These are phyloP conservation scores for Fusarium pseudoanthophilum DNA, from an alignment of 2,329 filamentous ascomycete genomes.

Conservation along the genomic window DNA sequence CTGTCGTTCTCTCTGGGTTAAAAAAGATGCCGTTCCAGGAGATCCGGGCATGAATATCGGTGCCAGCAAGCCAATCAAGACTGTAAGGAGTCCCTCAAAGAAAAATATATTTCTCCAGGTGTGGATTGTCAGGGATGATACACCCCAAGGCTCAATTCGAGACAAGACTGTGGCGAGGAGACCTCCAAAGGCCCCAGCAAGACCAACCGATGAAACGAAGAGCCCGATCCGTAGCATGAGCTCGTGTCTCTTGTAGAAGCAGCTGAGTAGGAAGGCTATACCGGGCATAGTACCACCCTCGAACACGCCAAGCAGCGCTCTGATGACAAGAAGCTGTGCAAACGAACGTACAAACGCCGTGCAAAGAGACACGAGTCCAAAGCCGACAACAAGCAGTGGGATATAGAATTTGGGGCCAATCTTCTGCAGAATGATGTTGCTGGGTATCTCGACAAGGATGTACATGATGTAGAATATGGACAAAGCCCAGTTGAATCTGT, in stretches of 20 bases:
- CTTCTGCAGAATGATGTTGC: slow-evolving; percentile 79
- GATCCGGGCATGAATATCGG: not conserved
- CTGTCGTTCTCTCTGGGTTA: not conserved
- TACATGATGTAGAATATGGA: slow-evolving; percentile 68
- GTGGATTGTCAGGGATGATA: not conserved
- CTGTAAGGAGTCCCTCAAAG: not conserved
- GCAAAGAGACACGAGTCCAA: slow-evolving; percentile 60
- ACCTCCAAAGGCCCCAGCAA: not conserved
- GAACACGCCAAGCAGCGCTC: slow-evolving; percentile 69
- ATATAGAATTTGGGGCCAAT: slow-evolving; percentile 77
- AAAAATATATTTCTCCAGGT: not conserved
- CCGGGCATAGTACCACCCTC: slow-evolving; percentile 75
- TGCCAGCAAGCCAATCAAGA: not conserved
- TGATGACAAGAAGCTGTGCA: slow-evolving; percentile 57
- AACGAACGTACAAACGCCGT: slow-evolving; percentile 63
- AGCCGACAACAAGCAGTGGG: slow-evolving; percentile 77
- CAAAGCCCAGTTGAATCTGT: slow-evolving; percentile 62
- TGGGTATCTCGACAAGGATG: slow-evolving; percentile 67
- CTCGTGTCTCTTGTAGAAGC: slow-evolving; percentile 68
- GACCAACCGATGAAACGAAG: not conserved
- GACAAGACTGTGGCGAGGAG: not conserved
- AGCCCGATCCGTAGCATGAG: not conserved
- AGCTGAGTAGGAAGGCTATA: slow-evolving; percentile 49
- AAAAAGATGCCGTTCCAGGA: not conserved
- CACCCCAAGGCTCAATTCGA: not conserved